A percentile compares a stretch with the other conserved stretches of the same genome.
Conservation (phyloP, 164 flowering plant species). For the Malania oleifera region DNA sequence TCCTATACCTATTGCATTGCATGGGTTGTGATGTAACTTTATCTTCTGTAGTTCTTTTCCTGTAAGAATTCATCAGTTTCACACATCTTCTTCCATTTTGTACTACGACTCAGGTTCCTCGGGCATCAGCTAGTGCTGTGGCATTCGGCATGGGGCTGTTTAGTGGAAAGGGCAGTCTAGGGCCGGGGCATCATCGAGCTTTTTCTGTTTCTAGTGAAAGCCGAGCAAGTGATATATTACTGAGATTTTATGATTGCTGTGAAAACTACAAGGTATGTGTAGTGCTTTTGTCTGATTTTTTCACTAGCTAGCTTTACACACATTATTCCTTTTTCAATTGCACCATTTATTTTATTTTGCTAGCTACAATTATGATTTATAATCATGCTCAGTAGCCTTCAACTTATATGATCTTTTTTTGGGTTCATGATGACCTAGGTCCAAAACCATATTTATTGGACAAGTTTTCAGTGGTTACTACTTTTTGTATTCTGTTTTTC, state of each 20-base stretch:
- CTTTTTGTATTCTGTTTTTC: too few species aligned
- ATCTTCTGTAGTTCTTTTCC: not conserved
- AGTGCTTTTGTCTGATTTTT: not conserved
- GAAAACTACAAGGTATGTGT: conserved; percentile 75
- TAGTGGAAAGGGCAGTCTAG: conserved; percentile 68
- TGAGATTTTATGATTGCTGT: conserved; percentile 87
- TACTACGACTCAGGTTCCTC: conserved; percentile 52
- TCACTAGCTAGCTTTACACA: too few species aligned
- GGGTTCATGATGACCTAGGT: too few species aligned
- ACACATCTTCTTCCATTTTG: conserved; percentile 7
- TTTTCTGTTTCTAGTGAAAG: conserved; percentile 88
- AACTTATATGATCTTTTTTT: too few species aligned
- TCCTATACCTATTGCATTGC: conserved; percentile 1
- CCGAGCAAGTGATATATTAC: conserved; percentile 87
- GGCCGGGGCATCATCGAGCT: conserved; percentile 72
- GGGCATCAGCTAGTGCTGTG: conserved; percentile 98
- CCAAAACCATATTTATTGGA: too few species aligned
- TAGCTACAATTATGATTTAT: too few species aligned
- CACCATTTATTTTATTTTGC: too few species aligned
- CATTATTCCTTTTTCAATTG: not conserved
- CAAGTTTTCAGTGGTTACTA: too few species aligned
- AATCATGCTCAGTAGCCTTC: too few species aligned
- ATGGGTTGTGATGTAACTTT: not conserved
- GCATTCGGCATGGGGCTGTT: conserved; percentile 96
- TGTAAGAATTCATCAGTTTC: not conserved